Evolutionary conservation across 768 basidiomycete species (phyloP), one percentile per base, ranked within the genome.

Genomic region (Kwoniella europaea): DNA sequence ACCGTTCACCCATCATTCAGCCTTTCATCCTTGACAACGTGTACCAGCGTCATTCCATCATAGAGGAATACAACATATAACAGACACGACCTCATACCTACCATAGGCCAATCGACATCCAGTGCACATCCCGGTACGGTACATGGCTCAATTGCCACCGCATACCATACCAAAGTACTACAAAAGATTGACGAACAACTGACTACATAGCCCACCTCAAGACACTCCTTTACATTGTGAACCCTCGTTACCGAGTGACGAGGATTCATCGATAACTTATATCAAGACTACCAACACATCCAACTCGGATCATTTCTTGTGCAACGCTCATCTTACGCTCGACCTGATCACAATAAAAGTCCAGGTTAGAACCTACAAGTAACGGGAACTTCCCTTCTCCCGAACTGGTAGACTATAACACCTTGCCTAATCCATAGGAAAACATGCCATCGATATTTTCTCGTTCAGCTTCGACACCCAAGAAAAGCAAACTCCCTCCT

Each of bases 371-470:
- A 16, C 0, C 46, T 15, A 15, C 46, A 50, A 10, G 46, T 50
- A 15, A 56, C 27, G 5, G 4, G 10, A 18, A 56, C 5, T 35
- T 35, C 35, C 35, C 6, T 35, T 35, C 35, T 35, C 35, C 35
- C 35, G 7, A 6, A 9, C 7, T 6, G 35, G 7, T 35, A 35
- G 35, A 35, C 35, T 35, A 35, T 35, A 35, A 35, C 35, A 35
- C 35, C 5, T 6, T 35, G 35, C 35, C 35, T 35, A 7, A 35
- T 9, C 20, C 55, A 56, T 42, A 24, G 24, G 43, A 20, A 20
- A 50, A 50, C 9, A 64, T 70, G 63, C 56, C 63, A 22, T 70
- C 68, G 3, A 55, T 70, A 56, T 70, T 70, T 42, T 70, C 68
- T 22, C 63, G 68, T 15, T 57, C 62, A 20, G 56, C 54, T 22